Evolutionary conservation across 352 stramenopile genomes (phyloP).

Genomic region (Phytopythium montanum): DNA sequence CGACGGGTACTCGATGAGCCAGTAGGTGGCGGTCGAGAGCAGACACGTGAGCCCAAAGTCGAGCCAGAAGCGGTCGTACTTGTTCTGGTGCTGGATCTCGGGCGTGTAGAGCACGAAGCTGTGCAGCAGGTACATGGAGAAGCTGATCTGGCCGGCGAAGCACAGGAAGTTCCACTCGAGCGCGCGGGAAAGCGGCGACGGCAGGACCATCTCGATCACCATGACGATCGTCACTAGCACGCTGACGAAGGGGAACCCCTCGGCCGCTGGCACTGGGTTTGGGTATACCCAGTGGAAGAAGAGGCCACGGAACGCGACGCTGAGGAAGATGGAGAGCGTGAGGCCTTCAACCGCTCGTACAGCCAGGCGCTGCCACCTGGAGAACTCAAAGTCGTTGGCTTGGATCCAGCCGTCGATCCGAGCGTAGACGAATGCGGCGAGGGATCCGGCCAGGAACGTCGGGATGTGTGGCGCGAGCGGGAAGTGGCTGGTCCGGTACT

Average conservation of each 20-base stretch:
- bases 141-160: slow-evolving; percentile 43
- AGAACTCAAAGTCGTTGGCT: slow-evolving; percentile 16
- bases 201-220: slow-evolving; percentile 33
- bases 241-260: slow-evolving; percentile 24
- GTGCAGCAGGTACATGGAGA: slow-evolving; percentile 12
- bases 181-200: slow-evolving; percentile 23
- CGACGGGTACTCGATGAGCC: too few relatives aligned
- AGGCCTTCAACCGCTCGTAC: slow-evolving; percentile 21
- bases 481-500: slow-evolving; percentile 22
- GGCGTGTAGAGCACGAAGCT: slow-evolving; percentile 25
- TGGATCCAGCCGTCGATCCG: slow-evolving; percentile 18
- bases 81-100: background rate
- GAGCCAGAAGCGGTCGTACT: too few relatives aligned
- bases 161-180: slow-evolving; percentile 35
- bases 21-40: too few relatives aligned
- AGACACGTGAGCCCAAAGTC: too few relatives aligned
- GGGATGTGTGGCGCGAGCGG: slow-evolving; percentile 21
- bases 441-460: slow-evolving; percentile 37
- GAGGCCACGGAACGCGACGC: slow-evolving; percentile 17
- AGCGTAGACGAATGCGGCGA: slow-evolving; percentile 25
- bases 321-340: slow-evolving; percentile 23
- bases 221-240: slow-evolving; percentile 23
- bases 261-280: background rate
- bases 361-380: slow-evolving; percentile 9
- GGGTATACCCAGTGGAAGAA: slow-evolving; percentile 18